Percentiles rank a stretch among this genome's conserved stretches.
Conservation (phyloP, 176 grass and related monocot species). For the Tillandsia fasciculata region DNA sequence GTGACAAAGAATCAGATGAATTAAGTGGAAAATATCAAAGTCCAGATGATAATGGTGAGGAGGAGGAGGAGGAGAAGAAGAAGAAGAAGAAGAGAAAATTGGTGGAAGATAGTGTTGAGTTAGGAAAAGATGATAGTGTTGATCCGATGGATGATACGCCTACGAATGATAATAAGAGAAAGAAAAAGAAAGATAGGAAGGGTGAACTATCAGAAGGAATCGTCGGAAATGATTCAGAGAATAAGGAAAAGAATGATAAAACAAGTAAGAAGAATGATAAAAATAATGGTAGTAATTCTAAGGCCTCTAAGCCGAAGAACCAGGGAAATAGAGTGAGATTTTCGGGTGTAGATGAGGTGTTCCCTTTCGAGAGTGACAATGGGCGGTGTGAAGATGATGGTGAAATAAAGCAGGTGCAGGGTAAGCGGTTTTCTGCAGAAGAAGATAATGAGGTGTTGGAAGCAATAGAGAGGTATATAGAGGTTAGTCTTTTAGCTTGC, state of each 20-base stretch:
- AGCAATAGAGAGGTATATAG: too few relatives aligned
- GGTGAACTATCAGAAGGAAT: neutral
- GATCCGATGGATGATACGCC: neutral
- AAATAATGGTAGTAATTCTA: conserved; percentile 4
- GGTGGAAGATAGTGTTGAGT: neutral
- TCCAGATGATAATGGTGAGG: conserved; percentile 9
- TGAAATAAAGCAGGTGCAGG: too few relatives aligned
- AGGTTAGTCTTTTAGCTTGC: too few relatives aligned
- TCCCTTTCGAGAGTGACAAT: conserved; percentile 5
- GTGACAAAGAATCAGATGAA: too few relatives aligned
- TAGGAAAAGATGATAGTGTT: conserved; percentile 20
- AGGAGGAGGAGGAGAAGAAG: neutral
- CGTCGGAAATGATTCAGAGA: neutral
- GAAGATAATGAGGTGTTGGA: too few relatives aligned
- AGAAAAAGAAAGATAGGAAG: conserved; percentile 30
- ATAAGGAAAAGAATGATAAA: neutral
- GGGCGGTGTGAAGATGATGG: too few relatives aligned
- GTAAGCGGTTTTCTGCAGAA: too few relatives aligned
- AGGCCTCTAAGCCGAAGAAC: conserved; percentile 13
- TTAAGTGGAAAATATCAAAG: neutral
- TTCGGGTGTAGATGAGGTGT: conserved; percentile 45
- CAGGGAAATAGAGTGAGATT: conserved; percentile 49
- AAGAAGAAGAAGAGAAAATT: conserved; percentile 23
- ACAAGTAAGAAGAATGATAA: neutral
- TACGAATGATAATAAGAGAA: conserved; percentile 15